Percentiles rank a stretch among this genome's conserved stretches.
phyloP scores from a whole-genome alignment of 108 stramenopile genomes.

The Asterionellopsis glacialis region DNA sequence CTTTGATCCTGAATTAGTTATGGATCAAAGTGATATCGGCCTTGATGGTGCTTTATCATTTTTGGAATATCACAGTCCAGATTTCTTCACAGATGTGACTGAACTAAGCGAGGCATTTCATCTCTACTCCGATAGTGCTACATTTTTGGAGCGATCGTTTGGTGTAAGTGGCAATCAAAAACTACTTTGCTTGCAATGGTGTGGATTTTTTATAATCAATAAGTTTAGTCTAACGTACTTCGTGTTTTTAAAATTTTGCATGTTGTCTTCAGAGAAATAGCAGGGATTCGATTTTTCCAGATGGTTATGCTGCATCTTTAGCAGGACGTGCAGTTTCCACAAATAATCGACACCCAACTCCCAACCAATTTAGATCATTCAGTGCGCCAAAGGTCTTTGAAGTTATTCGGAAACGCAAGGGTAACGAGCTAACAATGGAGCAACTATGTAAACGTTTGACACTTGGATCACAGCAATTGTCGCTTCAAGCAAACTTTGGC shows the following conservation, averaged over 20 bases:
- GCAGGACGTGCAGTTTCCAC: constrained; percentile 58
- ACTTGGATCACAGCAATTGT: constrained; percentile 10
- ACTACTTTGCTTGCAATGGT: neutral
- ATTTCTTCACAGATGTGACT: constrained; percentile 78
- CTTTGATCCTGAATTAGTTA: constrained; percentile 77
- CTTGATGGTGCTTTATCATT: constrained; percentile 58
- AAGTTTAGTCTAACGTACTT: neutral
- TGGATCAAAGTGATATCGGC: constrained; percentile 68
- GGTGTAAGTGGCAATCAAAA: constrained; percentile 10
- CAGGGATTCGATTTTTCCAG: constrained; percentile 29
- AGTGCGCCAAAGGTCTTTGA: constrained; percentile 68
- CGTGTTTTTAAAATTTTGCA: neutral
- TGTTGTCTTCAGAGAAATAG: neutral
- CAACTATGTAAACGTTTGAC: constrained; percentile 46
- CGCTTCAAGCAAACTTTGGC: constrained; percentile 28
- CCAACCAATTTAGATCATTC: constrained; percentile 66
- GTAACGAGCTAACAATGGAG: constrained; percentile 49
- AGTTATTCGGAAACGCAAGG: constrained; percentile 50
- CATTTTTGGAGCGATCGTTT: constrained; percentile 38
- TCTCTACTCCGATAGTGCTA: constrained; percentile 57
- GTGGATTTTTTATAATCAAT: neutral
- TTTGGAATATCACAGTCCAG: constrained; percentile 73
- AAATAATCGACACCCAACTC: constrained; percentile 65
- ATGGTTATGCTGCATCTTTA: constrained; percentile 53
- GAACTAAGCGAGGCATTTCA: constrained; percentile 57